These are phyloP conservation scores for Aureobasidium lini DNA, from an alignment of 2,329 filamentous ascomycete species.

Conservation along the genomic window DNA sequence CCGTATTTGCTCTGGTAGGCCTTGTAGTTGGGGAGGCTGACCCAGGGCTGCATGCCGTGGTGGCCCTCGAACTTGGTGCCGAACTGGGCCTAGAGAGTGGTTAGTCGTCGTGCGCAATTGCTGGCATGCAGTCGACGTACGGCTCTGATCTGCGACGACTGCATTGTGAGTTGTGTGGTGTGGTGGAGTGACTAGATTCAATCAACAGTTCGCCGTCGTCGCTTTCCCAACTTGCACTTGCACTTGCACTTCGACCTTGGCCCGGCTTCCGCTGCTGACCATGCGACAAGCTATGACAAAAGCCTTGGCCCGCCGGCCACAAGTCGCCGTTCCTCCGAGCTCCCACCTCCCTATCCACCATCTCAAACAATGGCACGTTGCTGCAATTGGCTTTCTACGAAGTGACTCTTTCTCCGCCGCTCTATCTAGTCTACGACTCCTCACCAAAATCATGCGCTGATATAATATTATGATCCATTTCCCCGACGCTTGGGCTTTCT, in stretches of 20 bases:
- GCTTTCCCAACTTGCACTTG: not conserved
- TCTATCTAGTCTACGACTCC: not conserved
- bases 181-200: not conserved
- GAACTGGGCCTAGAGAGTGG: constrained; percentile 18
- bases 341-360: not conserved
- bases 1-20: constrained; percentile 51
- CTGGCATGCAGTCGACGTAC: constrained; percentile 15
- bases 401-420: not conserved
- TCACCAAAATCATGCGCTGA: not conserved
- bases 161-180: constrained; percentile 21
- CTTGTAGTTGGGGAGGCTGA: constrained; percentile 34
- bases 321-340: not conserved
- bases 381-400: not conserved
- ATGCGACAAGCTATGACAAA: not conserved
- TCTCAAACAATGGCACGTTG: not conserved
- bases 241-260: not conserved
- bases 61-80: constrained; percentile 20
- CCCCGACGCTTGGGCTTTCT: not conserved
- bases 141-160: constrained; percentile 23
- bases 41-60: constrained; percentile 27
- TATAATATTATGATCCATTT: not conserved
- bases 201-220: not conserved
- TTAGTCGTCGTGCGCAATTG: constrained; percentile 10
- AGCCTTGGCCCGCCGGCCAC: constrained; percentile 5
- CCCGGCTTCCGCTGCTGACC: constrained; percentile 9